Conservation (phyloP, 176 grass and related monocot species). For the Rhipidocladum racemiflorum region DNA sequence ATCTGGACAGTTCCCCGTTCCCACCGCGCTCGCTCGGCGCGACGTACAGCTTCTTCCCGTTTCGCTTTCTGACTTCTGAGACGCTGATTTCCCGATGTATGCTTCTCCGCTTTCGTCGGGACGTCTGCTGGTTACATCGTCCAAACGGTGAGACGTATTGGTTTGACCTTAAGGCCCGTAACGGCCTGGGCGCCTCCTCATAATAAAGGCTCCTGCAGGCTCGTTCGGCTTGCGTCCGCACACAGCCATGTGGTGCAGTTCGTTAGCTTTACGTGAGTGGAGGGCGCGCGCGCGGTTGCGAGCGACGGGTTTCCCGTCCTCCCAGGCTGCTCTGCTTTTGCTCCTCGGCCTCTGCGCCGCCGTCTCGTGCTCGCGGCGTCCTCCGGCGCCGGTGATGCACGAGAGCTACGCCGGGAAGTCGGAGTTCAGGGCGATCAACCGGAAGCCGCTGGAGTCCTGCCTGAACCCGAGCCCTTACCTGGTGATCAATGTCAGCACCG, state of each 20-base stretch:
- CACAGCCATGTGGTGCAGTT: not conserved
- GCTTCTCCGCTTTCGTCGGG: constrained; percentile 5
- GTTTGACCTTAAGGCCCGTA: not conserved
- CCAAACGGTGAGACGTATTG: not conserved
- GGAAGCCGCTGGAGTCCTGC: constrained; percentile 54
- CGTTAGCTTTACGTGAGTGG: not conserved
- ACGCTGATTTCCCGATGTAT: not conserved
- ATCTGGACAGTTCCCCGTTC: constrained; percentile 35
- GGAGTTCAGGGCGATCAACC: constrained; percentile 75
- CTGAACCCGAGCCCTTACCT: constrained; percentile 41
- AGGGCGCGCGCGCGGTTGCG: not conserved
- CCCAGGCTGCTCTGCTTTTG: not conserved
- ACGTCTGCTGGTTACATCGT: not conserved
- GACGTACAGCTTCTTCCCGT: not conserved
- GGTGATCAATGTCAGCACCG: constrained; percentile 36
- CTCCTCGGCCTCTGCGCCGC: not conserved
- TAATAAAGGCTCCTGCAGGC: not conserved
- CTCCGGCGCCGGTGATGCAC: constrained; percentile 26
- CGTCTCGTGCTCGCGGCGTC: not conserved
- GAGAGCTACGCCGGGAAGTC: constrained; percentile 50
- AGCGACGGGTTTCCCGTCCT: not conserved
- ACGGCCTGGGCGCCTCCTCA: not conserved
- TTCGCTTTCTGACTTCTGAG: not conserved
- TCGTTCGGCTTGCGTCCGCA: not conserved
- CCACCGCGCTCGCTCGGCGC: constrained; percentile 2